A percentile compares a stretch with the other conserved stretches of the same genome.
These are phyloP conservation scores for Millerago galiae DNA, from an alignment of 805 yeast genomes.

Conservation along the genomic window DNA sequence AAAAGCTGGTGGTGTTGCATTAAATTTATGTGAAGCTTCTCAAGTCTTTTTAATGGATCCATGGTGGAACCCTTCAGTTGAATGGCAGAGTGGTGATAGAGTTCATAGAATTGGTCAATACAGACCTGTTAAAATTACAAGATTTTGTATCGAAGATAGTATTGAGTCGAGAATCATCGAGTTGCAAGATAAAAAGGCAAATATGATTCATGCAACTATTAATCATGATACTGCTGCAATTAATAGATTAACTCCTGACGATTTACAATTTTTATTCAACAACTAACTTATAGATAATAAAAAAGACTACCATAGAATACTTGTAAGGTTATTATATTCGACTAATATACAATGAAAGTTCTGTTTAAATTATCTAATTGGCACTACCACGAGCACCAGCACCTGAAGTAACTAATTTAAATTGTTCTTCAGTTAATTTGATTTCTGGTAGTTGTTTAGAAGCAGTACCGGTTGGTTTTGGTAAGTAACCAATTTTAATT, in stretches of 20 bases:
- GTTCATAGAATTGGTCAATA: slow-evolving; percentile 96
- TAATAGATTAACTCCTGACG: slow-evolving; percentile 83
- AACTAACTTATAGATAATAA: slow-evolving; percentile 34
- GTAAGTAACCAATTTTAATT: slow-evolving; percentile 73
- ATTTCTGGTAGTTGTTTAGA: slow-evolving; percentile 48
- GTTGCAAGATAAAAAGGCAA: slow-evolving; percentile 94
- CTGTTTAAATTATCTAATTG: slow-evolving; percentile 8
- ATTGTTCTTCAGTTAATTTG: slow-evolving; percentile 47
- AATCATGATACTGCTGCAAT: slow-evolving; percentile 91
- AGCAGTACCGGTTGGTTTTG: slow-evolving; percentile 46
- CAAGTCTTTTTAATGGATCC: slow-evolving; percentile 95
- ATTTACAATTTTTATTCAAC: slow-evolving; percentile 88
- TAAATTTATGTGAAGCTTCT: slow-evolving; percentile 93
- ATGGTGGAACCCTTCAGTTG: slow-evolving; percentile 99
- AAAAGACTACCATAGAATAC: background rate
- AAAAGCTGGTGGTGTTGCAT: slow-evolving; percentile 98
- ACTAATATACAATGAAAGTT: background rate
- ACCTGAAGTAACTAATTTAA: slow-evolving; percentile 53
- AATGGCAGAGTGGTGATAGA: slow-evolving; percentile 97
- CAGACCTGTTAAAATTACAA: slow-evolving; percentile 87
- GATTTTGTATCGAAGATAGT: slow-evolving; percentile 93
- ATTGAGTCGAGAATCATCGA: slow-evolving; percentile 95
- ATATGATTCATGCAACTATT: slow-evolving; percentile 95
- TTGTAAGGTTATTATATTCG: background rate
- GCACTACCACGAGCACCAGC: slow-evolving; percentile 75